Base-by-base conservation (phyloP, 2,329 filamentous ascomycete genomes). In the Trichoderma simmonsii region DNA sequence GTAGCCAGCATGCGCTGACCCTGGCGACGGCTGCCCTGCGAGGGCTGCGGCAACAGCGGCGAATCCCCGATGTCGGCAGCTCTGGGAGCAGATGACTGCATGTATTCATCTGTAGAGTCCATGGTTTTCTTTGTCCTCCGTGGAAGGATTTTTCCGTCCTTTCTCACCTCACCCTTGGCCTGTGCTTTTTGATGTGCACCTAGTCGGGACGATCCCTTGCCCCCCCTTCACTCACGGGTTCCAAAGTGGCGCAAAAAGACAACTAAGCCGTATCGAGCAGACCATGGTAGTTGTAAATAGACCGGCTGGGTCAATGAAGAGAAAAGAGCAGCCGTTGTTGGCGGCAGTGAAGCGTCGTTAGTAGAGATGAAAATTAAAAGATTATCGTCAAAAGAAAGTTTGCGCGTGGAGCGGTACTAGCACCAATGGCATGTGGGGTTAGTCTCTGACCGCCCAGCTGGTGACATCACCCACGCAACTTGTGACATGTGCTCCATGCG, bases 1-100 rank as follows among this genome's bases (percentile, higher is more conserved):
- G 86, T 93, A 54, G 87, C 85, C 48, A 81, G 78, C 18, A 80
- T 79, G 57, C 80, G 78, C 62, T 74, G 70, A 54, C 30, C 61
- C 75, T 43, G 75, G 69, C 60, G 75, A 59, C 51, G 72, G 74
- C 15, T 57, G 39, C 39, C 39, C 39, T n/a, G 6, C 6, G 64
- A 67, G 11, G 64, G 34, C 71, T 26, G 71, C 28, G 48, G 56
- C 21, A 36, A 43, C 43, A 56, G 70, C 39, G 59, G 43, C 57
- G 68, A 71, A 12, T 65, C 48, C 39, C 57, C 62, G 61, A 32
- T 18, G 51, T 63, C 68, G 30, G 66, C 36, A 48, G 56, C 34
- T 12, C 39, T n/a, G 48, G 32, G 43, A 21, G 43, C 43, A 21
- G 43, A 51, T 11, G 43, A 51, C 43, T 51, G 43, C 43, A 51